Conservation (phyloP, 2,329 filamentous ascomycete species). For the Allantophomopsis cytisporea region DNA sequence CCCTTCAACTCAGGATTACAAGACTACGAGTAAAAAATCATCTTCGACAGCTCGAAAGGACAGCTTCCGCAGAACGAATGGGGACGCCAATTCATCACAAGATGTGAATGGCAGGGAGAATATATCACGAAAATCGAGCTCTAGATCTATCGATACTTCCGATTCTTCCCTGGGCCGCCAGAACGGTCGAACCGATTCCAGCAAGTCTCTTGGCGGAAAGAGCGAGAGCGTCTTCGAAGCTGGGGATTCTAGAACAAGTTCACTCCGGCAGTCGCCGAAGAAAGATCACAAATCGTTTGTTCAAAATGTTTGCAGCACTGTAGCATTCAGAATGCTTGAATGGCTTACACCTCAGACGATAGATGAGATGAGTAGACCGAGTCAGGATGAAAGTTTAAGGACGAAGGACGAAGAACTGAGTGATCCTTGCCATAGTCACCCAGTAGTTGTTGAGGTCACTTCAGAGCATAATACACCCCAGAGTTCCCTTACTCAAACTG, state of each 20-base stretch:
- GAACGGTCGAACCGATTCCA: too few species aligned
- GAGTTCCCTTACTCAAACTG: background rate
- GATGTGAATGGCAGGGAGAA: background rate
- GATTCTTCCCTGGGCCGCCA: too few species aligned
- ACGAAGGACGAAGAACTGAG: slow-evolving; percentile 1
- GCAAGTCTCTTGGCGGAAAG: too few species aligned
- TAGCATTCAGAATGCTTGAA: slow-evolving; percentile 56
- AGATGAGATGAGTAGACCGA: slow-evolving; percentile 1
- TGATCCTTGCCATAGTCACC: too few species aligned
- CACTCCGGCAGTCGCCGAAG: slow-evolving; percentile 3
- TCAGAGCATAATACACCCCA: background rate
- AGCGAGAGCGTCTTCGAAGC: too few species aligned
- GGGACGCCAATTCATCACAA: background rate
- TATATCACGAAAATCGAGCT: background rate
- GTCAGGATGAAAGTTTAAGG: slow-evolving; percentile 6
- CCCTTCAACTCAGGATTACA: background rate
- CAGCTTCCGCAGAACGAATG: background rate
- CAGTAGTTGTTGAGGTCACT: background rate
- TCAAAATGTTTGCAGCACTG: slow-evolving; percentile 51
- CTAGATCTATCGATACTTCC: background rate
- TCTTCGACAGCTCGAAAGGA: background rate
- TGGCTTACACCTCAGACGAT: slow-evolving; percentile 46
- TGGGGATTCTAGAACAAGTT: too few species aligned
- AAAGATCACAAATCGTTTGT: slow-evolving; percentile 49
- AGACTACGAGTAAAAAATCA: background rate